Evolutionary conservation across 1,284 basidiomycete genomes (phyloP), one percentile per base, ranked within the genome.

Genomic region (Amylostereum areolatum): DNA sequence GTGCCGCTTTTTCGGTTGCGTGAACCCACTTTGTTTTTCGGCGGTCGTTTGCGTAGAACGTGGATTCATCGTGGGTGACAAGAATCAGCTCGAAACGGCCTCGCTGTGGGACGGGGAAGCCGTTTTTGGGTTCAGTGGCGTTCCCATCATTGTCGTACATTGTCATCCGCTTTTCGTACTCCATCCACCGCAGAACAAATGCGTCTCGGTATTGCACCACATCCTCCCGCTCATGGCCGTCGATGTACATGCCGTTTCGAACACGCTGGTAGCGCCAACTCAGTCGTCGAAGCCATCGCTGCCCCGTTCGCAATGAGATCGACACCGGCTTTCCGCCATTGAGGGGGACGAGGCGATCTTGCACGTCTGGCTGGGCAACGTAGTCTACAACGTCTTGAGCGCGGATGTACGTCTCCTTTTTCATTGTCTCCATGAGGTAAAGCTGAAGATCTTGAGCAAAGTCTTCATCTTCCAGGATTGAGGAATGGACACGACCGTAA

Each of bases 211-310:
- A 68, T 1, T 47, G 27, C 0, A 62, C 55, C n/a, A 69, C 62
- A 55, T 68, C 62, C 3, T 37, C 52, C 1, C 56, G 52, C 48
- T 69, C 59, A 45, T 69, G 65, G 3, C 67, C 64, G 57, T 69
- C 62, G 33, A 65, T 58, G 53, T 62, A 70, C 50, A 65, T 60
- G 0, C 65, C 62, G 3, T 46, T 57, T 27, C 51, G 55, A 0
- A 39, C n/a, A n/a, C n/a, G n/a, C n/a, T n/a, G n/a, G n/a, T n/a
- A n/a, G n/a, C n/a, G n/a, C n/a, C n/a, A n/a, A n/a, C n/a, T n/a
- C n/a, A n/a, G n/a, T n/a, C n/a, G n/a, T n/a, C n/a, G n/a, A n/a
- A 35, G 34, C 34, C 34, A 35, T 9, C 34, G 34, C n/a, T n/a
- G 34, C 8, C 9, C 34, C 34, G 34, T 35, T 8, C 34, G 34